Percentiles rank a stretch among this genome's conserved stretches.
Evolutionary conservation across 345 rosid genomes (phyloP).

Genomic region (Salix purpurea): DNA sequence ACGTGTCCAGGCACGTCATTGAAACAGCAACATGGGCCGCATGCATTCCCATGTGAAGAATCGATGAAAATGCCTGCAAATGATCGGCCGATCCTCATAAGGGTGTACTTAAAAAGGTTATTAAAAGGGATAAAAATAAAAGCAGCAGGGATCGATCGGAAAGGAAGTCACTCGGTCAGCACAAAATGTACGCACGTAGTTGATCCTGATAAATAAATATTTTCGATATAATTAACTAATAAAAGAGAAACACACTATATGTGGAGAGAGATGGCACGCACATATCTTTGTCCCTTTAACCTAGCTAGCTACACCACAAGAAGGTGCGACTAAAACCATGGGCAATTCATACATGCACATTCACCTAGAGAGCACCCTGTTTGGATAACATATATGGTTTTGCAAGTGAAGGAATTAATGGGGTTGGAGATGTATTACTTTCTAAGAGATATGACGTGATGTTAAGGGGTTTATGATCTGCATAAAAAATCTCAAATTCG

Average conservation of each 20-base stretch:
- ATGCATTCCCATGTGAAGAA: slow-evolving; percentile 24
- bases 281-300: background rate
- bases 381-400: slow-evolving; percentile 24
- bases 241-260: too few relatives aligned
- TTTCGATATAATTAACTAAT: too few relatives aligned
- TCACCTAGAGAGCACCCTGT: slow-evolving; percentile 18
- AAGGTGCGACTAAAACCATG: slow-evolving; percentile 24
- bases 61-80: background rate
- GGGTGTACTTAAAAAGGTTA: background rate
- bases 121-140: background rate
- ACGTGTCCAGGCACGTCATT: background rate
- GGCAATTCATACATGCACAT: slow-evolving; percentile 29
- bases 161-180: too few relatives aligned
- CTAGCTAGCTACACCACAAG: background rate
- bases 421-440: background rate
- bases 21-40: slow-evolving; percentile 1
- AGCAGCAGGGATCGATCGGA: too few relatives aligned
- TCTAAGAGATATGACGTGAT: too few relatives aligned
- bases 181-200: too few relatives aligned
- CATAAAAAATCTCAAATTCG: too few relatives aligned
- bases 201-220: too few relatives aligned
- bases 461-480: accelerated
- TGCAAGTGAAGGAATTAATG: slow-evolving; percentile 39
- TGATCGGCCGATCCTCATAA: background rate
- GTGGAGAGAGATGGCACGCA: too few relatives aligned